Evolutionary conservation across 2,329 filamentous ascomycete genomes (phyloP).

Genomic region (Talaromyces sp.): DNA sequence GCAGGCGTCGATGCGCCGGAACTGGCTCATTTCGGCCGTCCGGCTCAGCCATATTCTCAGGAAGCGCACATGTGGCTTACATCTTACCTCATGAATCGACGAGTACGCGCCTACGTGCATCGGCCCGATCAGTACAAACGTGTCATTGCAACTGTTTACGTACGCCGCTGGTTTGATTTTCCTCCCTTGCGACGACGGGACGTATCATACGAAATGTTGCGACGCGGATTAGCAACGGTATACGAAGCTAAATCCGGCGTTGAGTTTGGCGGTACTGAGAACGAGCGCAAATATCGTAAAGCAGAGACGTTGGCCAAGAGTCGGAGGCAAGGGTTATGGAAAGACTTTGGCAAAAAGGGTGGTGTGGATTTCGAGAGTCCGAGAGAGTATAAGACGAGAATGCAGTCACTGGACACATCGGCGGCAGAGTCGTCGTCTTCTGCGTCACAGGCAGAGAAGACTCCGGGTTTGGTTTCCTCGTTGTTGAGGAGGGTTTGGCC

Average conservation of each 20-base stretch:
- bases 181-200: slow-evolving; percentile 63
- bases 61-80: slow-evolving; percentile 84
- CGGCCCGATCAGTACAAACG: slow-evolving; percentile 89
- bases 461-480: slow-evolving; percentile 1
- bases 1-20: slow-evolving; percentile 94
- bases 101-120: slow-evolving; percentile 80
- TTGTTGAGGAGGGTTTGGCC: neutral
- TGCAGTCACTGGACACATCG: slow-evolving; percentile 33
- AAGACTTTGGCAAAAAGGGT: slow-evolving; percentile 50
- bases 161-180: slow-evolving; percentile 55
- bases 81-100: slow-evolving; percentile 65
- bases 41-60: slow-evolving; percentile 76
- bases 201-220: slow-evolving; percentile 87
- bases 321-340: slow-evolving; percentile 73
- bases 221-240: slow-evolving; percentile 77
- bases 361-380: slow-evolving; percentile 71
- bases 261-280: slow-evolving; percentile 75
- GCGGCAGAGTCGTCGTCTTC: neutral
- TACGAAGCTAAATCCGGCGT: slow-evolving; percentile 90
- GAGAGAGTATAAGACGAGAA: slow-evolving; percentile 75
- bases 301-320: slow-evolving; percentile 60
- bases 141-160: slow-evolving; percentile 80
- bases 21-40: slow-evolving; percentile 83
- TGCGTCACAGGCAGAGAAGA: neutral
- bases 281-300: slow-evolving; percentile 47